A percentile compares a stretch with the other conserved stretches of the same genome.
Conservation (phyloP, 805 yeast species). For the Clavispora asparagi region DNA sequence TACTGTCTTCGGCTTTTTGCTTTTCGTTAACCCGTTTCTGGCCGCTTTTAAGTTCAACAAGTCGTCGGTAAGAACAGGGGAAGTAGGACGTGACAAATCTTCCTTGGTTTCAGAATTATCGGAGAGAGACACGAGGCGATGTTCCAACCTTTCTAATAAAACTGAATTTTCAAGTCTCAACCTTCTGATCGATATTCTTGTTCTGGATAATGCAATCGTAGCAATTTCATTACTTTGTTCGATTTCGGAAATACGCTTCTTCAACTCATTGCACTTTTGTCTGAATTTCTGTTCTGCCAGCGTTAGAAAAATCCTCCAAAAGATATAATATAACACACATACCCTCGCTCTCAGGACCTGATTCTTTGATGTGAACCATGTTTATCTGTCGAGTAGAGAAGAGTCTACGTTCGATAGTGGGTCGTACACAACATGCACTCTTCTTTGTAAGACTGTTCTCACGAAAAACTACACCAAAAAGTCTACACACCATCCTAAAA, state of each 20-base stretch:
- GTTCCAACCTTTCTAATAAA: slow-evolving; percentile 73
- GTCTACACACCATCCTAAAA: not conserved
- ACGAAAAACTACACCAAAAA: not conserved
- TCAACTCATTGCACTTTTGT: slow-evolving; percentile 68
- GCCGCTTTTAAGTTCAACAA: slow-evolving; percentile 15
- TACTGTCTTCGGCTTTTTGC: slow-evolving; percentile 16
- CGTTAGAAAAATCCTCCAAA: slow-evolving; percentile 1
- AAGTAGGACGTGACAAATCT: slow-evolving; percentile 35
- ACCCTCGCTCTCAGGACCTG: slow-evolving; percentile 39
- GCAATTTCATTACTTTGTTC: slow-evolving; percentile 76
- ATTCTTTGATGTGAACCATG: slow-evolving; percentile 14
- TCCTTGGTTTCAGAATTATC: slow-evolving; percentile 22
- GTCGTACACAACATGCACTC: not conserved
- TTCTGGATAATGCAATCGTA: slow-evolving; percentile 70
- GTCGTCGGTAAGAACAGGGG: slow-evolving; percentile 32
- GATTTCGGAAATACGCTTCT: slow-evolving; percentile 61
- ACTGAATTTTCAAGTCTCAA: slow-evolving; percentile 79
- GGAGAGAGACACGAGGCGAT: slow-evolving; percentile 26
- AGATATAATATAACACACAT: slow-evolving; percentile 13
- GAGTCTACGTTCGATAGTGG: not conserved
- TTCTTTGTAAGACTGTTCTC: not conserved
- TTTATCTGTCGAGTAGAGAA: not conserved
- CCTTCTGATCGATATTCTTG: slow-evolving; percentile 70
- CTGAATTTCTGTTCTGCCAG: slow-evolving; percentile 38
- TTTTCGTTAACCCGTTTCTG: slow-evolving; percentile 9